A percentile compares a stretch with the other conserved stretches of the same genome.
Conservation (phyloP, 345 rosid genomes). For the Eucalyptus decipiens region DNA sequence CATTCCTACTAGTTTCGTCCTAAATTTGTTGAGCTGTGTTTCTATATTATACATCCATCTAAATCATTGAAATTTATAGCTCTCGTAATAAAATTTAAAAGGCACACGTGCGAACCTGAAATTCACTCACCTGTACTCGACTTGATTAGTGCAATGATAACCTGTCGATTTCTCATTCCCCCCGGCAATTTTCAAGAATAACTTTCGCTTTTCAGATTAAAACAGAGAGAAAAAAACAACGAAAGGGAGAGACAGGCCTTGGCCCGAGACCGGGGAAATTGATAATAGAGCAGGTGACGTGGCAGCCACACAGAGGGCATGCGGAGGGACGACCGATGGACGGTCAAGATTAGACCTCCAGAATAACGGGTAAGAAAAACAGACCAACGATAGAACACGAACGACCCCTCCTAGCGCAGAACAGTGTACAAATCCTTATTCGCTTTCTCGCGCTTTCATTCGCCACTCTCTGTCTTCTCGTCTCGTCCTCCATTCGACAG, state of each 20-base stretch:
- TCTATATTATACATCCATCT: background rate
- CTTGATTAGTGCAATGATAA: background rate
- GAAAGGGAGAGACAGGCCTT: background rate
- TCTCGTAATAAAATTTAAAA: background rate
- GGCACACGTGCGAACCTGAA: background rate
- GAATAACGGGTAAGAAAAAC: background rate
- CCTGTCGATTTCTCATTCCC: background rate
- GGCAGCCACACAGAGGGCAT: background rate
- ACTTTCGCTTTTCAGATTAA: background rate
- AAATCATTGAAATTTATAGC: no score
- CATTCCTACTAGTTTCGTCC: rapidly evolving
- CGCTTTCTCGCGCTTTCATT: background rate
- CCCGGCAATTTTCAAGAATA: background rate
- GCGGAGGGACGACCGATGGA: background rate
- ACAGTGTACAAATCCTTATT: background rate
- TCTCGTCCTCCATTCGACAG: background rate
- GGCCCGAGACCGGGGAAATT: background rate
- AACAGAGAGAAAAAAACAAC: background rate
- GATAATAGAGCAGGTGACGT: background rate
- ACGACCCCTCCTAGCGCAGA: background rate
- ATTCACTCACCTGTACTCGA: background rate
- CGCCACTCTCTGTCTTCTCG: background rate
- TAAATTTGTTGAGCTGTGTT: background rate
- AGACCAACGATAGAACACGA: background rate
- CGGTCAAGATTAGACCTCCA: background rate